These are phyloP conservation scores for Climacium dendroides DNA, from an alignment of 225 moss, liverwort and hornwort genomes.

Conservation along the genomic window DNA sequence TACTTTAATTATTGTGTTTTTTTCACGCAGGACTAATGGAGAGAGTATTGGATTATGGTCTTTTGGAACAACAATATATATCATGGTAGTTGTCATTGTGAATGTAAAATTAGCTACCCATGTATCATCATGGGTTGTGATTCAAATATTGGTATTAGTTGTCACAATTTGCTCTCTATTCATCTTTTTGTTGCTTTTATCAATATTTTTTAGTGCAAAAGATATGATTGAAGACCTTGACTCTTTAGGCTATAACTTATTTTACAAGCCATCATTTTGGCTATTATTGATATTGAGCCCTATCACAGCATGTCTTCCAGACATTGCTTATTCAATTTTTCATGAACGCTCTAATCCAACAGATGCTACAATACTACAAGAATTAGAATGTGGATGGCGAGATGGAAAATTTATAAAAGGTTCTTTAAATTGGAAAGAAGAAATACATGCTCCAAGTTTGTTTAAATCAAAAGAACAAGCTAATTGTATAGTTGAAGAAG, in stretches of 20 bases:
- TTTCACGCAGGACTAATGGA: constrained; percentile 20
- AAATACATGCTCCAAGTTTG: not conserved
- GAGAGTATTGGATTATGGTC: constrained; percentile 48
- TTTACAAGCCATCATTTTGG: constrained; percentile 48
- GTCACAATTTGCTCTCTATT: not conserved
- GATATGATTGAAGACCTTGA: constrained; percentile 3
- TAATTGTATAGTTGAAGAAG: not conserved
- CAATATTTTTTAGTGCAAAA: constrained; percentile 14
- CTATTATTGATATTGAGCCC: constrained; percentile 43
- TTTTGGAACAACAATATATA: constrained; percentile 50
- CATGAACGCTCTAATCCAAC: constrained; percentile 16
- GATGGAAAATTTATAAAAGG: constrained; percentile 16
- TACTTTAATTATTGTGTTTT: not conserved
- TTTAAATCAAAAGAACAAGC: not conserved
- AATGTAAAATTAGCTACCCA: constrained; percentile 48
- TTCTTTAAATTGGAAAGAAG: not conserved
- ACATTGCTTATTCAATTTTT: constrained; percentile 7
- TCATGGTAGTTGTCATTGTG: constrained; percentile 49
- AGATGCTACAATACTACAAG: constrained; percentile 56
- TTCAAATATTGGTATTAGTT: constrained; percentile 21
- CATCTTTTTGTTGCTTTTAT: constrained; percentile 16
- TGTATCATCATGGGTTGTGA: constrained; percentile 24
- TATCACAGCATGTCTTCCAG: constrained; percentile 43
- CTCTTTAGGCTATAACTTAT: not conserved
- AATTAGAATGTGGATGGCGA: constrained; percentile 64